A percentile compares a stretch with the other conserved stretches of the same genome.
phyloP scores from a whole-genome alignment of 257 asterid genomes.

The Ilex asprella region DNA sequence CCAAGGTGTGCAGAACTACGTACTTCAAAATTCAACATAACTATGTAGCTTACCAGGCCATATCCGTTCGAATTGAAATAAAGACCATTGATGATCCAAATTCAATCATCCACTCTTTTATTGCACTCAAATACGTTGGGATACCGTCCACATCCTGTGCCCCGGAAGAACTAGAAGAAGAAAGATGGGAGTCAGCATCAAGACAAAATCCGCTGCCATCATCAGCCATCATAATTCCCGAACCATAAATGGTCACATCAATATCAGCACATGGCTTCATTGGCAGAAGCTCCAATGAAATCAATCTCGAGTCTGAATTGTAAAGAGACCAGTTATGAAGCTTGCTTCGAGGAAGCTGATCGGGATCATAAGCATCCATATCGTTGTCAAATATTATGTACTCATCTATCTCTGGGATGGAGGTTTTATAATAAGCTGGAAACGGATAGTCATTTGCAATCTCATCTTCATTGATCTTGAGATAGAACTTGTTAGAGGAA shows the following conservation, averaged over 20 bases:
- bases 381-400: conserved; percentile 72
- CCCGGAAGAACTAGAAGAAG: conserved; percentile 46
- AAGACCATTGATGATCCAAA: conserved; percentile 78
- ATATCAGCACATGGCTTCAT: conserved; percentile 86
- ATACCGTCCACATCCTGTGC: conserved; percentile 59
- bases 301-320: conserved; percentile 85
- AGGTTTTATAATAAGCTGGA: conserved; percentile 79
- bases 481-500: conserved; percentile 55
- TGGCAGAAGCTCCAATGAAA: conserved; percentile 89
- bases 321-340: conserved; percentile 90
- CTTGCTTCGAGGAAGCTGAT: conserved; percentile 71
- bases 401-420: conserved; percentile 74
- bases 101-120: conserved; percentile 95
- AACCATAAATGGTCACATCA: conserved; percentile 83
- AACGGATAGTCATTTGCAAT: conserved; percentile 90
- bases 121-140: conserved; percentile 73
- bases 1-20: too few relatives aligned
- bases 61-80: conserved; percentile 79
- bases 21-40: background rate
- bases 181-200: conserved; percentile 54
- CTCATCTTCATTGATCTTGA: conserved; percentile 95
- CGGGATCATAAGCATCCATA: conserved; percentile 38
- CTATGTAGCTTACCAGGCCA: conserved; percentile 61
- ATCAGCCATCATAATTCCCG: conserved; percentile 75
- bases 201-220: conserved; percentile 83